Conservation (phyloP, 176 grass and related monocot genomes). For the Cenchrus americanus region DNA sequence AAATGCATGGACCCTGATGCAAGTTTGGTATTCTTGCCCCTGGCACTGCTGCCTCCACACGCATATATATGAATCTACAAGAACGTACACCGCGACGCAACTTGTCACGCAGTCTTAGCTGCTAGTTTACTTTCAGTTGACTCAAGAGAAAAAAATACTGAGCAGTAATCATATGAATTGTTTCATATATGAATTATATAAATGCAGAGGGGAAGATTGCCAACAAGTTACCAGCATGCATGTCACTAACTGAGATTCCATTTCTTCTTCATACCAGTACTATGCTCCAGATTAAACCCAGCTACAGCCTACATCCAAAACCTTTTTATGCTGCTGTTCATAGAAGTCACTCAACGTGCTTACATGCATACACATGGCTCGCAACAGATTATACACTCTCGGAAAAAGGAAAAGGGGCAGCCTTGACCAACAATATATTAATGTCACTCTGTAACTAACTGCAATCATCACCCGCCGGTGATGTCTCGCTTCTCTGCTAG, state of each 20-base stretch:
- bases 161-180: not conserved
- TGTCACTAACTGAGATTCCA: conserved; percentile 5
- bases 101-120: not conserved
- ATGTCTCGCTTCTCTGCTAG: not conserved
- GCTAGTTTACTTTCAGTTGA: conserved; percentile 22
- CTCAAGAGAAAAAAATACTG: not conserved
- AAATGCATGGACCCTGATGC: conserved; percentile 51
- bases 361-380: too few species aligned
- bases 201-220: not conserved
- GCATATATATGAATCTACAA: conserved; percentile 15
- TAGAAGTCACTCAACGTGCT: conserved; percentile 41
- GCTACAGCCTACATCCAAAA: too few species aligned
- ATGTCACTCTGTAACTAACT: conserved; percentile 24
- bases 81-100: not conserved
- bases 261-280: too few species aligned
- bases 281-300: too few species aligned
- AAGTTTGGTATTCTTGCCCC: conserved; percentile 80
- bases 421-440: conserved; percentile 19
- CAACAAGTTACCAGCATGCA: not conserved
- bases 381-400: conserved; percentile 40
- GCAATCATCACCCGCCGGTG: not conserved
- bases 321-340: conserved; percentile 9
- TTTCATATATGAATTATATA: too few species aligned
- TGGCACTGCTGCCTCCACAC: conserved; percentile 37
- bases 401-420: conserved; percentile 33